Evolutionary conservation across 1,284 basidiomycete genomes (phyloP), one percentile per base, ranked within the genome.

Genomic region (Trichosporon sp.): DNA sequence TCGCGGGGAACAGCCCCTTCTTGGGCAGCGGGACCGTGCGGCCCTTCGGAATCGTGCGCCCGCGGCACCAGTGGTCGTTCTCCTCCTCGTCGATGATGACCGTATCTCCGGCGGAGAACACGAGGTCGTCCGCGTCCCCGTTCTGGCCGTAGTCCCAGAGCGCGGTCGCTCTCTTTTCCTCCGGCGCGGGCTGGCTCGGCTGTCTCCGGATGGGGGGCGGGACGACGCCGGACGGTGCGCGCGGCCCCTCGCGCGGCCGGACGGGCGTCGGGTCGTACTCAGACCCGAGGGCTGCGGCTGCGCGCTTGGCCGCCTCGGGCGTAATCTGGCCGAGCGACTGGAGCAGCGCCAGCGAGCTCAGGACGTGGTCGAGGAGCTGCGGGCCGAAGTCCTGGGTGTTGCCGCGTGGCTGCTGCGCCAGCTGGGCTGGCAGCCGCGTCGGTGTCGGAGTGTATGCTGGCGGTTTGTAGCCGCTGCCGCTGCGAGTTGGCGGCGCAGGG

Each of bases 51-150:
- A 25, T 73, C 64, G 12, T 74, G 73, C 15, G 76, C 47, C 77
- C 77, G n/a, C 78, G 65, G 60, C 72, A 78, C 78, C 78, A 80
- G 62, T 79, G 74, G 8, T 76, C 74, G 65, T 80, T 80, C 63
- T 79, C 78, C 64, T 79, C 77, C 51, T 80, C 77, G 65, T 80
- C 78, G 31, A 80, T 73, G 18, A 80, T 72, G 27, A 80, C 68
- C 6, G 65, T 75, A 63, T 80, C 78, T 2, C 77, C 77, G 12
- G 73, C 66, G 23, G 75, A 47, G 68, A 80, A 80, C 6, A 71
- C 65, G 25, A 80, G 68, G 68, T 80, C 78, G 35, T 79, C 77
- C 2, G 72, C 67, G 62, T 76, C 76, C 77, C 77, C 78, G 25
- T 69, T 75, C 6, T 76, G 75, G 47, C 53, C 70, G 60, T 78